A percentile compares a stretch with the other conserved stretches of the same genome.
phyloP scores from a whole-genome alignment of 768 basidiomycete species.

The Tulasnella sp. region DNA sequence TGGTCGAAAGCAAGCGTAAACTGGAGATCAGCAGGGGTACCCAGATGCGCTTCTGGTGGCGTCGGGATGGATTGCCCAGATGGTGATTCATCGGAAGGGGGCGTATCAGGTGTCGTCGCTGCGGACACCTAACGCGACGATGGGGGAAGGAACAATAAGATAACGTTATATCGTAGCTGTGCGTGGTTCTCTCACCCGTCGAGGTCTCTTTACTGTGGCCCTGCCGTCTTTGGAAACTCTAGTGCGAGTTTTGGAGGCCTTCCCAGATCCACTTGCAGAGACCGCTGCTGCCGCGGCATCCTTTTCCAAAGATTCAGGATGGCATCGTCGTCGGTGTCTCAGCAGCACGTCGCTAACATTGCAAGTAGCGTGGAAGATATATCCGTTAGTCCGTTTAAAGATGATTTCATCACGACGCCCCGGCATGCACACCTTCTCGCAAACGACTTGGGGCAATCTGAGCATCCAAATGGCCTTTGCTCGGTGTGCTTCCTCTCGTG shows the following conservation, averaged over 20 bases:
- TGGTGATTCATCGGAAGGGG: not conserved
- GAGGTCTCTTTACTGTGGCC: not conserved
- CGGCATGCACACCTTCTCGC: slow-evolving; percentile 27
- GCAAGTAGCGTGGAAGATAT: slow-evolving; percentile 18
- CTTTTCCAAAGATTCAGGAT: slow-evolving; percentile 21
- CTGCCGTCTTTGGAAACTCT: not conserved
- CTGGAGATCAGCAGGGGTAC: not conserved
- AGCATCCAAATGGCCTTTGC: slow-evolving; percentile 29
- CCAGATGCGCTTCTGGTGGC: not conserved
- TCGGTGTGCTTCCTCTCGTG: slow-evolving; percentile 32
- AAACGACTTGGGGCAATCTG: slow-evolving; percentile 29
- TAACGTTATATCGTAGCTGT: not conserved
- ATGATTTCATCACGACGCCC: not conserved
- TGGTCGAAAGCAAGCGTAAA: not conserved
- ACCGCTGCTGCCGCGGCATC: slow-evolving; percentile 8
- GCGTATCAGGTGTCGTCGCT: not conserved
- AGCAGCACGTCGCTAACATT: slow-evolving; percentile 32
- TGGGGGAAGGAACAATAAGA: not conserved
- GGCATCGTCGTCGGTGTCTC: slow-evolving; percentile 29
- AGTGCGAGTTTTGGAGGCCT: not conserved
- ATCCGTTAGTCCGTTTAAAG: not conserved
- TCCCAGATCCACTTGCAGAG: not conserved
- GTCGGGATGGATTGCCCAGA: slow-evolving; percentile 3
- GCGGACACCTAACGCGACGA: not conserved
- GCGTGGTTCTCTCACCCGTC: not conserved